Base-by-base conservation (phyloP, 1,284 basidiomycete species). In the Microbotryum saponariae region DNA sequence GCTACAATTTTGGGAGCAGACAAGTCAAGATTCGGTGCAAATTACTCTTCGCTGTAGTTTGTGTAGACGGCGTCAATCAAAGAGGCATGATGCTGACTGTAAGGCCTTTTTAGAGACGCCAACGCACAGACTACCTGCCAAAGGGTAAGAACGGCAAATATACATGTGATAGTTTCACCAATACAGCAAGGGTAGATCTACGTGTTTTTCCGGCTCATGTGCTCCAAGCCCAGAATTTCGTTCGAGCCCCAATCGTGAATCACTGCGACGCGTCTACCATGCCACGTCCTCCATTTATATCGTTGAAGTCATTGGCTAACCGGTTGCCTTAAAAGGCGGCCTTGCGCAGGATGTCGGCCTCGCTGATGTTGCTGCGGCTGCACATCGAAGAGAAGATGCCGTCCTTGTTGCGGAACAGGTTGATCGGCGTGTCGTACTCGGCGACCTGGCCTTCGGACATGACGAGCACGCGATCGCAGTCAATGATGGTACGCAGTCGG, bases 401-500 rank as follows among this genome's bases (percentile, higher is more conserved):
- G 8, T 37, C 29, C 1, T 60, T 46, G 20, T 46, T 23, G 18
- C 57, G 59, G 62, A 60, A 66, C 20, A 68, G 52, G 58, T 62
- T 60, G 52, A 64, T 54, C 3, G 67, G 67, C 3, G 62, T 81
- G 68, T 85, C 87, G 71, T 85, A 86, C 31, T 77, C 76, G 37
- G 74, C 81, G 57, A 87, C 82, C 58, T 78, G 74, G 1, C 88
- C 87, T 2, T 83, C 83, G 67, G 86, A 85, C 73, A 89, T 81
- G 51, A 89, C 86, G 68, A 86, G 85, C 47, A 89, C 84, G 45
- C 85, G 79, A 73, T 89, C 85, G 72, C 86, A 87, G 31, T 82
- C 79, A 63, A 87, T 84, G 68, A 88, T 86, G 6, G 86, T 88
- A n/a, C 82, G 80, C 64, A 87, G 75, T 42, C 87, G 83, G 73